Conservation (phyloP, 2,329 filamentous ascomycete genomes). For the Akanthomyces muscarius region DNA sequence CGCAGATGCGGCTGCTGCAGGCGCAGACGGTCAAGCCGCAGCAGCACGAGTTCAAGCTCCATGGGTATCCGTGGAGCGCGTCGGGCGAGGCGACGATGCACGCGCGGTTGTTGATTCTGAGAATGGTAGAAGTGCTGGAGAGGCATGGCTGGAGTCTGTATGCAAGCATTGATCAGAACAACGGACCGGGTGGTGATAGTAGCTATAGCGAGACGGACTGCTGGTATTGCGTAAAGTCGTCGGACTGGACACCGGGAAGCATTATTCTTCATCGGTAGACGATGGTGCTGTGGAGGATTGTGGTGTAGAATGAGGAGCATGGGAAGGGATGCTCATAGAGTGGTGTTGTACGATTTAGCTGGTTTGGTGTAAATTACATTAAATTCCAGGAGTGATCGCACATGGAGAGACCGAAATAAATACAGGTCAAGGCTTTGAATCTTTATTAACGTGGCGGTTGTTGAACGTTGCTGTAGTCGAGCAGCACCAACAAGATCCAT, state of each 20-base stretch:
- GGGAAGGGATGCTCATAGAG: neutral
- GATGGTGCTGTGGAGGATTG: neutral
- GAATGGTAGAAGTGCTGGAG: conserved; percentile 14
- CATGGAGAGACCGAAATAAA: too few species aligned
- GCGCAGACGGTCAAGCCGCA: neutral
- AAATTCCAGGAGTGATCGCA: too few species aligned
- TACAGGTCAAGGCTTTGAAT: too few species aligned
- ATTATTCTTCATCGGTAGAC: conserved; percentile 14
- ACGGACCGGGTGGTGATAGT: neutral
- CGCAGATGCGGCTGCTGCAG: conserved; percentile 5
- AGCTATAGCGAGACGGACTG: conserved; percentile 14
- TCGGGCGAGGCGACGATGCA: conserved; percentile 11
- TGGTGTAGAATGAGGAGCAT: neutral
- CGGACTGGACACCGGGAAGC: conserved; percentile 15
- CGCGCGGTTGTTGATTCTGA: conserved; percentile 8
- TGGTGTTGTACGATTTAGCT: neutral
- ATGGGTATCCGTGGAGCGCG: conserved; percentile 9
- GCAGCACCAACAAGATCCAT: too few species aligned
- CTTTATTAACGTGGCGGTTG: too few species aligned
- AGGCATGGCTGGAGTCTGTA: conserved; percentile 15
- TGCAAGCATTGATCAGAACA: conserved; percentile 17
- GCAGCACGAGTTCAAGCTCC: conserved; percentile 11
- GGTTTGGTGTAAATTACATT: too few species aligned
- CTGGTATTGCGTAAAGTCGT: conserved; percentile 16
- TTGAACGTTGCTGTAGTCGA: too few species aligned